A percentile compares a stretch with the other conserved stretches of the same genome.
Conservation (phyloP, 148 eudicot species). For the Camellia japonica region DNA sequence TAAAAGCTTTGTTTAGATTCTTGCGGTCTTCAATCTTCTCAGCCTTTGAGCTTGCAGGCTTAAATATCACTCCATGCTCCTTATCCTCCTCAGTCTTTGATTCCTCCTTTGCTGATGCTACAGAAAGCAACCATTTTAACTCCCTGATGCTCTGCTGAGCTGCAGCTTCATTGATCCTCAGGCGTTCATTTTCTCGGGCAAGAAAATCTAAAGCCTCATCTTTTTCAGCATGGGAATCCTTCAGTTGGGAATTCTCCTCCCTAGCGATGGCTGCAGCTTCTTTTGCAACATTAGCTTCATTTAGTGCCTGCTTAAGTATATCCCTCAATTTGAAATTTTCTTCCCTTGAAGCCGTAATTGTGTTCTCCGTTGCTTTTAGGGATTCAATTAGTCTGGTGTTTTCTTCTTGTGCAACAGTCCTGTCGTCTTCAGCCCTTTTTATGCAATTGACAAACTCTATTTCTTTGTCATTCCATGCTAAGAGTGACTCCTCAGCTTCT, state of each 20-base stretch:
- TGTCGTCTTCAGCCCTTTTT: slow-evolving; percentile 70
- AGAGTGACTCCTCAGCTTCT: slow-evolving; percentile 71
- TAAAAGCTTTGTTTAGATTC: slow-evolving; percentile 26
- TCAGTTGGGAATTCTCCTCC: slow-evolving; percentile 58
- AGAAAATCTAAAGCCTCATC: slow-evolving; percentile 58
- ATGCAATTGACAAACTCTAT: slow-evolving; percentile 72
- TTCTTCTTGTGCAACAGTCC: slow-evolving; percentile 30
- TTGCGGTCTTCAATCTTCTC: slow-evolving; percentile 31
- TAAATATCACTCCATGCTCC: slow-evolving; percentile 27
- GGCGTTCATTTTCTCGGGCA: slow-evolving; percentile 64
- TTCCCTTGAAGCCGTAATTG: slow-evolving; percentile 41
- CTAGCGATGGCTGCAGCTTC: slow-evolving; percentile 78
- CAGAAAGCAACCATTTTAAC: slow-evolving; percentile 41
- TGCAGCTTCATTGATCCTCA: slow-evolving; percentile 57
- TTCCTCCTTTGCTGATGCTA: slow-evolving; percentile 30
- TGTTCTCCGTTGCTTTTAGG: slow-evolving; percentile 32
- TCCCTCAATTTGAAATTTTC: slow-evolving; percentile 71
- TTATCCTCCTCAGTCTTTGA: slow-evolving; percentile 15
- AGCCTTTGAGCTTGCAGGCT: slow-evolving; percentile 20
- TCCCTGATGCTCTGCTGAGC: slow-evolving; percentile 60
- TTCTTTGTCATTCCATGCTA: slow-evolving; percentile 79
- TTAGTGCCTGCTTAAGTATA: slow-evolving; percentile 72
- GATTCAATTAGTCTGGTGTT: slow-evolving; percentile 30
- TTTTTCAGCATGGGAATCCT: slow-evolving; percentile 55
- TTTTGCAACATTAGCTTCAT: slow-evolving; percentile 80